A percentile compares a stretch with the other conserved stretches of the same genome.
Evolutionary conservation across 2,329 filamentous ascomycete species (phyloP).

Genomic region (Clathrospora elynae): DNA sequence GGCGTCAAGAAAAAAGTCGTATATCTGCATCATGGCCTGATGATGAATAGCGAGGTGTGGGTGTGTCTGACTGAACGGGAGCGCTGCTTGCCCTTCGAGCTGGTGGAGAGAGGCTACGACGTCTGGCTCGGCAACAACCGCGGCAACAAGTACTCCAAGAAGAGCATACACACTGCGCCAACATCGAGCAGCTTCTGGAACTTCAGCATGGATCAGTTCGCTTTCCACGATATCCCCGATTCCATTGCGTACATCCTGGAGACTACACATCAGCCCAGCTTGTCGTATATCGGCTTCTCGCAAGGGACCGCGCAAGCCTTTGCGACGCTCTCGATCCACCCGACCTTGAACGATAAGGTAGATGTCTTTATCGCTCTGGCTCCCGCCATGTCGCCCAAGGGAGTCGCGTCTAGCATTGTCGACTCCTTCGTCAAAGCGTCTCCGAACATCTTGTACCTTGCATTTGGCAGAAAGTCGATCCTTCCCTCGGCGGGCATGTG

Average conservation of each 20-base stretch:
- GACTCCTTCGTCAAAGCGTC: conserved; percentile 93
- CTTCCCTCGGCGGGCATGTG: conserved; percentile 94
- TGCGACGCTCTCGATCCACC: conserved; percentile 88
- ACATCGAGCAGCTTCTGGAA: conserved; percentile 85
- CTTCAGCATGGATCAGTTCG: conserved; percentile 98
- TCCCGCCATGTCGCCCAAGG: conserved; percentile 93
- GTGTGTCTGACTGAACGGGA: conserved; percentile 87
- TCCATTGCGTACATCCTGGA: conserved; percentile 89
- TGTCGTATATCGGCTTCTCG: conserved; percentile 97
- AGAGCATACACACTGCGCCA: conserved; percentile 77
- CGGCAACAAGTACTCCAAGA: conserved; percentile 99
- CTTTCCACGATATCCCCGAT: conserved; percentile 95
- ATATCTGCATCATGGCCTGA: conserved; percentile 91
- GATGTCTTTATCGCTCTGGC: conserved; percentile 96
- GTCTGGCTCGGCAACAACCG: conserved; percentile 98
- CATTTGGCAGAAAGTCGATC: conserved; percentile 90
- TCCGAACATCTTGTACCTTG: conserved; percentile 86
- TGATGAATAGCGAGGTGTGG: conserved; percentile 99
- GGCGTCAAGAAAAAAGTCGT: conserved; percentile 77
- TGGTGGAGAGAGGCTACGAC: conserved; percentile 91
- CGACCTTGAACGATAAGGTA: conserved; percentile 86
- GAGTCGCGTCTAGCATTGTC: conserved; percentile 85
- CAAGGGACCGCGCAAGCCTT: conserved; percentile 98
- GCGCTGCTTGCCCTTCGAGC: conserved; percentile 82
- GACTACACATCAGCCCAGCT: conserved; percentile 77